Base-by-base conservation (phyloP, 176 grass and related monocot species). In the Oryza glaberrima region DNA sequence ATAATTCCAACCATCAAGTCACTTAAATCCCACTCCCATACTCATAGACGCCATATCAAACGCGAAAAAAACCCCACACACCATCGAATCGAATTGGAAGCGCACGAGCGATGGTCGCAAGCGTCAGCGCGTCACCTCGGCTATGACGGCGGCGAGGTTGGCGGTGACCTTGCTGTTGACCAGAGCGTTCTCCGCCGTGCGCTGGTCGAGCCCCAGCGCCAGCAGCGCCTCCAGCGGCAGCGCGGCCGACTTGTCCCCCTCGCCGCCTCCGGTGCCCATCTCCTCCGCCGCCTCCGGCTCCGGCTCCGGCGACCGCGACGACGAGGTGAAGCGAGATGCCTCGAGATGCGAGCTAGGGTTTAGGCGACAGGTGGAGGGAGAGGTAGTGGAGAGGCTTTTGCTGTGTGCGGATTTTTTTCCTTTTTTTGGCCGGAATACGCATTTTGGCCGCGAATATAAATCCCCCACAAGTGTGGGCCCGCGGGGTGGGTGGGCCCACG, bases 141-240 rank as follows among this genome's bases (percentile, higher is more conserved):
- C 77, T 85, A 97, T 89, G 72, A 97, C 92, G 69, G 88, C 95
- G 23, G 85, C 87, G 48, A 94, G 92, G 78, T 91, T 97, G 76
- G 90, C 72, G 32, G 86, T 94, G 75, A 97, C 90, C 88, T 94
- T 97, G 66, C n/a, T 73, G 69, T 97, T 97, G 68, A 91, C 90
- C 20, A 97, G 90, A 10, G 88, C 90, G 84, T 97, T 97, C 88
- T 92, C 92, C 7, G 92, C 92, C 47, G 92, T 97, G 78, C 90
- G 78, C 78, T 89, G 87, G 88, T 97, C 95, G 58, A 94, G 86
- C 44, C 95, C 92, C 17, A 97, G 91, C 41, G 95, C 87, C 71
- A 97, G 88, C 46, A 97, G 87, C 84, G 91, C 9, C 76, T 89
- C 86, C 60, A 94, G 86, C 54, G 26, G 38, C 73, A 76, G 51